Base-by-base conservation (phyloP, 331 rosid genomes). In the Arachis monticola region DNA sequence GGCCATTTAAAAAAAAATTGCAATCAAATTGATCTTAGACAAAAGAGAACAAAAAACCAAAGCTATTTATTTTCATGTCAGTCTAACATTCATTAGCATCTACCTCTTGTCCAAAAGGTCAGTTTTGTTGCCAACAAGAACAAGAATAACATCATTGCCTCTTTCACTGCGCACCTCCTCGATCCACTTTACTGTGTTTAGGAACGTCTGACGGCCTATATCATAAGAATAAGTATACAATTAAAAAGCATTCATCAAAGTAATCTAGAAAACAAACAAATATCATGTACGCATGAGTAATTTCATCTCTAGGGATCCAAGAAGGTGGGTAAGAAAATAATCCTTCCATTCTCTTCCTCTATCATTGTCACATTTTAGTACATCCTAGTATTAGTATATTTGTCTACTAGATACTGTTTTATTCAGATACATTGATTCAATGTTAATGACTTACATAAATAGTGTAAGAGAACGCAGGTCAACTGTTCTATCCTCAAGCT, bases 121-220 rank as follows among this genome's bases (percentile, higher is more conserved):
- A n/a, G 99, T 95, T 81, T 95, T 92, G 90, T 95, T 95, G 67
- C 99, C 98, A 69, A 95, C 99, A 80, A 92, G 97, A 69, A 92
- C 96, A 76, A 95, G 86, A 82, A 95, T 95, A 42, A 95, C 99
- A 80, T 92, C 99, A 13, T 93, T 95, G 60, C 99, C 98, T 83
- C 99, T 87, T 86, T 92, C 99, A 67, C 92, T 90, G 62, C 99
- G 91, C 75, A 95, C 99, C 89, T 95, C 99, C 84, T 95, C 99
- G 68, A 95, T 89, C 98, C 99, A 95, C 83, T 89, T 95, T 45
- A 87, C 67, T 72, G 99, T 92, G 86, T 92, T 95, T 79, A 95
- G 83, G 77, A 92, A 95, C 62, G 99, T 88, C 71, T 90, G 98
- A 62, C 97, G 85, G 79, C 97, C 99, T 95, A 57, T 11, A 69